Evolutionary conservation across 2,329 filamentous ascomycete species (phyloP).

Genomic region (Magnaporthales sp.): DNA sequence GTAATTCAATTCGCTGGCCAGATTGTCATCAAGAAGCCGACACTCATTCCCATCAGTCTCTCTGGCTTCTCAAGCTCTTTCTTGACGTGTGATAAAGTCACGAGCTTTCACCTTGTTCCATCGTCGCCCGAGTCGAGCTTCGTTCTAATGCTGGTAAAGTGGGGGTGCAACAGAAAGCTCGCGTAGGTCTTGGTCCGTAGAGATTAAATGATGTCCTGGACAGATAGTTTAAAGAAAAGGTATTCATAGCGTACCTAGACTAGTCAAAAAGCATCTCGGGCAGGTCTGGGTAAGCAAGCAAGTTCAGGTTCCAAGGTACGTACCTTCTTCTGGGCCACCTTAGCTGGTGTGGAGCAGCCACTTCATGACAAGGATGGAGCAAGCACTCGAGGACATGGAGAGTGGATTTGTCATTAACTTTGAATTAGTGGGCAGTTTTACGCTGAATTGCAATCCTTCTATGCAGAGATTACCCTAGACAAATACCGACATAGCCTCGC

Average conservation of each 20-base stretch:
- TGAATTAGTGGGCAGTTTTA: neutral
- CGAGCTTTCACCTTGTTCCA: neutral
- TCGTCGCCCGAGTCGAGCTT: neutral
- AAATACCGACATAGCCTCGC: neutral
- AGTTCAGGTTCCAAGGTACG: too few relatives aligned
- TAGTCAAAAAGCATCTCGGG: too few relatives aligned
- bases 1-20: neutral
- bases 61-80: too few relatives aligned
- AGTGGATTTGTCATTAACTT: neutral
- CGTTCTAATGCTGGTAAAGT: neutral
- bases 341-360: neutral
- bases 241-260: too few relatives aligned
- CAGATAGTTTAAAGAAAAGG: too few relatives aligned
- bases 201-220: neutral
- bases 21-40: neutral
- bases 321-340: too few relatives aligned
- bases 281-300: too few relatives aligned
- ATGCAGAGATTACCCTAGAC: neutral
- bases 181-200: neutral
- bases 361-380: neutral
- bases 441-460: too few relatives aligned
- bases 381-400: too few relatives aligned
- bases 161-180: neutral
- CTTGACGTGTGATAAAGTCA: neutral
- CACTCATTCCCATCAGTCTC: too few relatives aligned